phyloP scores from a whole-genome alignment of 257 asterid genomes.

The Solanum chiquidenum region DNA sequence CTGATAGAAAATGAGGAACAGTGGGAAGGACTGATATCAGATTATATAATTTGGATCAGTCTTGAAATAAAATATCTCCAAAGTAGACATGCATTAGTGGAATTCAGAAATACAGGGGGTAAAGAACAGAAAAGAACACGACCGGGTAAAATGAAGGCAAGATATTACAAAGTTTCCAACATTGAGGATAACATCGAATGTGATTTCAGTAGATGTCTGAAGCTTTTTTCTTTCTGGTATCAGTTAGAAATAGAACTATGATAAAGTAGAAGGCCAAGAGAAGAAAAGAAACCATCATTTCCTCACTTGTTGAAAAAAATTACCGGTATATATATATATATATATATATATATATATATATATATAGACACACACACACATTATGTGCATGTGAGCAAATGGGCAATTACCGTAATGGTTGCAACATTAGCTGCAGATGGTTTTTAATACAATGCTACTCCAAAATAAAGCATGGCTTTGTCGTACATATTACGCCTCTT shows the following conservation, averaged over 20 bases:
- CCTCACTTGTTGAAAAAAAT: neutral
- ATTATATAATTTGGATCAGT: neutral
- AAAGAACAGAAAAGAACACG: neutral
- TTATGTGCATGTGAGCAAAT: neutral
- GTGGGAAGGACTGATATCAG: neutral
- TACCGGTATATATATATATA: neutral
- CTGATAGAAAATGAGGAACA: slow-evolving; percentile 14
- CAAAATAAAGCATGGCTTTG: slow-evolving; percentile 92
- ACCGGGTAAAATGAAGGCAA: neutral
- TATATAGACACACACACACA: neutral
- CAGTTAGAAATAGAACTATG: neutral
- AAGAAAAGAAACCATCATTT: neutral
- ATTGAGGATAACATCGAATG: neutral
- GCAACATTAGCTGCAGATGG: slow-evolving; percentile 97
- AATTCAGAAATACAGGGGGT: neutral
- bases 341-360: too few species aligned
- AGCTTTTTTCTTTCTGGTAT: neutral
- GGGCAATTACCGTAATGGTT: slow-evolving; percentile 55
- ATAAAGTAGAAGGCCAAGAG: neutral
- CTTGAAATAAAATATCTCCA: neutral
- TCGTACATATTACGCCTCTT: slow-evolving; percentile 55
- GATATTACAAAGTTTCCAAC: neutral
- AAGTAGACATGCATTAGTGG: neutral
- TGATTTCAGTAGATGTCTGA: neutral
- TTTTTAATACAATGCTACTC: slow-evolving; percentile 82